Percentiles rank a stretch among this genome's conserved stretches.
phyloP scores from a whole-genome alignment of 2,329 filamentous ascomycete genomes.

The Phialocephala subalpina region DNA sequence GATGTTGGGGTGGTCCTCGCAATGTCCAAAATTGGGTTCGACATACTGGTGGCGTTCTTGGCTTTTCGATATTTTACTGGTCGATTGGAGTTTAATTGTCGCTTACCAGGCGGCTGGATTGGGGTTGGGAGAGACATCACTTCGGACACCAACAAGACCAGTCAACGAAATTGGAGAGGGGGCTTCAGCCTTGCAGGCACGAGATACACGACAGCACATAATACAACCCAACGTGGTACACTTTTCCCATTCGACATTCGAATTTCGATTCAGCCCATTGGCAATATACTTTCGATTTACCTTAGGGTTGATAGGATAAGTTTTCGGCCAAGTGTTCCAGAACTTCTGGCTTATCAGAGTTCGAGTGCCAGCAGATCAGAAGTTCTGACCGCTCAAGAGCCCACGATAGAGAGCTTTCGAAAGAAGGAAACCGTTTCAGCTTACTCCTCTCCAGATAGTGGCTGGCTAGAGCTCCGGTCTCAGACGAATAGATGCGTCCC shows the following conservation, averaged over 20 bases:
- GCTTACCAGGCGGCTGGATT: neutral
- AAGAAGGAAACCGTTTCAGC: neutral
- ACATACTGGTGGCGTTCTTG: neutral
- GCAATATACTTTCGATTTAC: neutral
- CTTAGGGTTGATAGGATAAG: neutral
- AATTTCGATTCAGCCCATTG: neutral
- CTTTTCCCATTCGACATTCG: neutral
- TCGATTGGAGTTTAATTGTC: neutral
- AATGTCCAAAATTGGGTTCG: neutral
- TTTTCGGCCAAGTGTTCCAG: neutral
- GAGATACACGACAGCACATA: neutral
- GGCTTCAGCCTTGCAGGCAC: neutral
- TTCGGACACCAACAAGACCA: neutral
- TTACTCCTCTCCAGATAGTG: conserved; percentile 1
- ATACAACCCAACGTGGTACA: neutral
- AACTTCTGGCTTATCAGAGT: neutral
- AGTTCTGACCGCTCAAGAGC: conserved; percentile 2
- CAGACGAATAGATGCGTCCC: neutral
- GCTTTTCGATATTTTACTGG: neutral
- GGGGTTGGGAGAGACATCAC: neutral
- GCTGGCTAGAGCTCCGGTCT: neutral
- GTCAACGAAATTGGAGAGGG: neutral
- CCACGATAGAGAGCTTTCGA: conserved; percentile 1
- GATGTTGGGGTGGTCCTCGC: neutral
- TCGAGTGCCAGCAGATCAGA: neutral